A percentile compares a stretch with the other conserved stretches of the same genome.
These are phyloP conservation scores for Mycena sp. DNA, from an alignment of 1,284 basidiomycete species.

Conservation along the genomic window DNA sequence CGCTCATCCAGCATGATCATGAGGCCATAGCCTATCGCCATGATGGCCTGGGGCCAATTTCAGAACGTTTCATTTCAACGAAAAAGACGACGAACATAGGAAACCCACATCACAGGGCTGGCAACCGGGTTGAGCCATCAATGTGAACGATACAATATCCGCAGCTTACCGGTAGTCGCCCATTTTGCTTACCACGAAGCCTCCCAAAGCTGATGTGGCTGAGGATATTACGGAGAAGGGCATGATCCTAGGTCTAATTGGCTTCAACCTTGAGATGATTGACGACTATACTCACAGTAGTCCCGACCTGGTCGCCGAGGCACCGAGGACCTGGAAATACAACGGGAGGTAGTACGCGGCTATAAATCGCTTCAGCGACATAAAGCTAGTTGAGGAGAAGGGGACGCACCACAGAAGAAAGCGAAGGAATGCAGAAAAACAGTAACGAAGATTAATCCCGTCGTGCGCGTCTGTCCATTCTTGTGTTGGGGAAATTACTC, in stretches of 20 bases:
- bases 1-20: constrained; percentile 63
- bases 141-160: constrained; percentile 51
- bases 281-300: constrained; percentile 63
- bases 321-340: constrained; percentile 83
- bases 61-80: too few relatives aligned
- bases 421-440: constrained; percentile 73
- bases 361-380: constrained; percentile 26
- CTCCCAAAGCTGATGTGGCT: constrained; percentile 64
- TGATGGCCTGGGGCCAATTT: constrained; percentile 7
- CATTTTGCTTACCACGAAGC: constrained; percentile 65
- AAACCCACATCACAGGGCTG: constrained; percentile 24
- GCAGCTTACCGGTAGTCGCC: constrained; percentile 69
- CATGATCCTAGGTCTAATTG: constrained; percentile 63
- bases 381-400: neutral
- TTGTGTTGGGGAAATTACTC: neutral
- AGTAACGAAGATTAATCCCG: constrained; percentile 70
- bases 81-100: constrained; percentile 50
- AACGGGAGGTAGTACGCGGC: constrained; percentile 79
- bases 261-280: too few relatives aligned
- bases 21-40: constrained; percentile 62
- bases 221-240: constrained; percentile 77
- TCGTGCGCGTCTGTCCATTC: constrained; percentile 71
- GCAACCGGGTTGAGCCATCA: neutral
- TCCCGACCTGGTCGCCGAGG: constrained; percentile 80
- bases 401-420: constrained; percentile 64